phyloP scores from a whole-genome alignment of 164 flowering plant genomes.

The Vitis rotundifolia region DNA sequence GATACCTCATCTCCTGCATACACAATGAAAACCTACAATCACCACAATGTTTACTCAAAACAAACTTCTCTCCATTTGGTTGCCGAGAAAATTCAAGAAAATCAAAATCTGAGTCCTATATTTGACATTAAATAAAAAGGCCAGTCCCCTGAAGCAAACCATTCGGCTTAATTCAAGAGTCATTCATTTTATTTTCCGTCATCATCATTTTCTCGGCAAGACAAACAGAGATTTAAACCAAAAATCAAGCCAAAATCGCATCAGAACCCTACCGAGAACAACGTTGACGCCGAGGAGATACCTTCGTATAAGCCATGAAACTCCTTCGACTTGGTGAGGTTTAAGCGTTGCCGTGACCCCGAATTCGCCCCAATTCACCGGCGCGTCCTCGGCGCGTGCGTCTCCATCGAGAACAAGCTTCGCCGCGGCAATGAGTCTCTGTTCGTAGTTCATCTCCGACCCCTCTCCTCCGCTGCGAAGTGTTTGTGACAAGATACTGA shows the following conservation, averaged over 20 bases:
- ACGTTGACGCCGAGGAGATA: conserved; percentile 78
- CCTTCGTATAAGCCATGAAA: conserved; percentile 83
- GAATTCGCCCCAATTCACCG: conserved; percentile 29
- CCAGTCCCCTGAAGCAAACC: too few species aligned
- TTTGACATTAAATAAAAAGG: neutral
- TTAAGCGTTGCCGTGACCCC: conserved; percentile 73
- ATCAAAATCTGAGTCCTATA: neutral
- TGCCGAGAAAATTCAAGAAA: neutral
- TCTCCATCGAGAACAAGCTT: conserved; percentile 49
- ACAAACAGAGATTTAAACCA: neutral
- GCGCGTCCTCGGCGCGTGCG: conserved; percentile 18
- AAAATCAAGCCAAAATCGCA: neutral
- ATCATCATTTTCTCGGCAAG: neutral
- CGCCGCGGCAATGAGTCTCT: conserved; percentile 74
- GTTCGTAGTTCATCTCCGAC: conserved; percentile 55
- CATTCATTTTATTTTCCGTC: neutral
- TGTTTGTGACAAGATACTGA: neutral
- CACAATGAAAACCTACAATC: neutral
- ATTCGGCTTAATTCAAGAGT: too few species aligned
- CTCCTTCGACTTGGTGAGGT: conserved; percentile 85
- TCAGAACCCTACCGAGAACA: conserved; percentile 58
- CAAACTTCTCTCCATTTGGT: neutral
- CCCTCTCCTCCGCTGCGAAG: neutral
- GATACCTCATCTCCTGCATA: conserved; percentile 91
- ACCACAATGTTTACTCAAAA: neutral